phyloP scores from a whole-genome alignment of 2,329 filamentous ascomycete species.

The Tolypocladium guangdongense region DNA sequence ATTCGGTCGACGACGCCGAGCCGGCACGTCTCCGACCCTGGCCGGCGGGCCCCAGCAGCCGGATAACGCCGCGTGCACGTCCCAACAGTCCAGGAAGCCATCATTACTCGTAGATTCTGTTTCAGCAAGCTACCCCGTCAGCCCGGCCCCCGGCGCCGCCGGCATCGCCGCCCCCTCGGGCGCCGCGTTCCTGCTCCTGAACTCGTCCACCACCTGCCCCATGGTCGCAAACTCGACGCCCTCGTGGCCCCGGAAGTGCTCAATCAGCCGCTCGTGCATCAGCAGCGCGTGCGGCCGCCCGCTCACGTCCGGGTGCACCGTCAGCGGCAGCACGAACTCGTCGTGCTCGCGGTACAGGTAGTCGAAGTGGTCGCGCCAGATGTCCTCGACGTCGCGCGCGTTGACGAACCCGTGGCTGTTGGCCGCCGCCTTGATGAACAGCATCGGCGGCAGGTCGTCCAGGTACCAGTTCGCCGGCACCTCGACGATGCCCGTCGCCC shows the following conservation, averaged over 20 bases:
- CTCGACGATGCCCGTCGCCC: conserved; percentile 51
- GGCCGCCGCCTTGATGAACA: conserved; percentile 57
- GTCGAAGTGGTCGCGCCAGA: conserved; percentile 57
- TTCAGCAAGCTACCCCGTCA: too few species aligned
- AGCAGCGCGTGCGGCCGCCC: conserved; percentile 61
- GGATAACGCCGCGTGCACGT: neutral
- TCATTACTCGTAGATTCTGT: too few species aligned
- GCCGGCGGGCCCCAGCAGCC: neutral
- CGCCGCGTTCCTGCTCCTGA: conserved; percentile 53
- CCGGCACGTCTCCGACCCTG: neutral
- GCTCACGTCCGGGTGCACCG: conserved; percentile 63
- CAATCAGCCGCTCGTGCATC: conserved; percentile 58
- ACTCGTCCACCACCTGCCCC: conserved; percentile 61
- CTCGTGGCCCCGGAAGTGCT: conserved; percentile 52
- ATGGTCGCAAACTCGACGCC: conserved; percentile 59
- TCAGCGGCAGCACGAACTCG: conserved; percentile 68
- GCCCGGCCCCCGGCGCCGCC: conserved; percentile 16
- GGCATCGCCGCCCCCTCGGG: conserved; percentile 51
- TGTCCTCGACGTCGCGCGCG: conserved; percentile 49
- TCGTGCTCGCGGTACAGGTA: conserved; percentile 71
- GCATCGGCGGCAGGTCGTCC: conserved; percentile 56
- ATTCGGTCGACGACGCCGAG: neutral
- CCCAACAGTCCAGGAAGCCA: too few species aligned
- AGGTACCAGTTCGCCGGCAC: conserved; percentile 49
- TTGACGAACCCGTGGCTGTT: conserved; percentile 54